phyloP scores from a whole-genome alignment of 2,329 filamentous ascomycete species.

The Monosporascus sp. region DNA sequence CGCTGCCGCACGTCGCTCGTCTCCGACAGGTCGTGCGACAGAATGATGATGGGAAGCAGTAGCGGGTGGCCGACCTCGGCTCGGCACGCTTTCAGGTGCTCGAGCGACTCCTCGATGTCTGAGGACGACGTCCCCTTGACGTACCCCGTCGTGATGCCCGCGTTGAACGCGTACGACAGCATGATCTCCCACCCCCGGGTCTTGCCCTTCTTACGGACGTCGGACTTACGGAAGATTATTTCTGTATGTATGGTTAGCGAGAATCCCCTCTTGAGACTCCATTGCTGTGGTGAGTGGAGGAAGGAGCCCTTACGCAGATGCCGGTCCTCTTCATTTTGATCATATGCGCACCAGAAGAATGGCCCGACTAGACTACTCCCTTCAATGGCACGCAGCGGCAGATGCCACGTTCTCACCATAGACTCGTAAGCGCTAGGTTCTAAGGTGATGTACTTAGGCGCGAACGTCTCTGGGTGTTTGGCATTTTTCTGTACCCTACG shows the following conservation, averaged over 20 bases:
- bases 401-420: conserved; percentile 50
- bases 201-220: conserved; percentile 58
- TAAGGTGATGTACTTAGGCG: conserved; percentile 49
- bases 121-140: conserved; percentile 57
- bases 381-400: conserved; percentile 55
- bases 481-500: conserved; percentile 52
- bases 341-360: conserved; percentile 56
- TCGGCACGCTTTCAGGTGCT: conserved; percentile 45
- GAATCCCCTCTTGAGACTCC: background rate
- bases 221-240: conserved; percentile 60
- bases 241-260: conserved; percentile 30
- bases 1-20: conserved; percentile 58
- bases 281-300: too few relatives aligned
- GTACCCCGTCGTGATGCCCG: conserved; percentile 53
- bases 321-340: conserved; percentile 51
- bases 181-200: conserved; percentile 62
- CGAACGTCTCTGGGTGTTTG: conserved; percentile 52
- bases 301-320: conserved; percentile 45
- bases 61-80: conserved; percentile 51
- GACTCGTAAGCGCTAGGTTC: conserved; percentile 43
- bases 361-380: conserved; percentile 54
- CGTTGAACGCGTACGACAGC: conserved; percentile 52
- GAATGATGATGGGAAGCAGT: conserved; percentile 53
- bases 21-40: conserved; percentile 51
- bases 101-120: conserved; percentile 44